A percentile compares a stretch with the other conserved stretches of the same genome.
Conservation (phyloP, 1,284 basidiomycete genomes). For the Ganoderma leucocontextum region DNA sequence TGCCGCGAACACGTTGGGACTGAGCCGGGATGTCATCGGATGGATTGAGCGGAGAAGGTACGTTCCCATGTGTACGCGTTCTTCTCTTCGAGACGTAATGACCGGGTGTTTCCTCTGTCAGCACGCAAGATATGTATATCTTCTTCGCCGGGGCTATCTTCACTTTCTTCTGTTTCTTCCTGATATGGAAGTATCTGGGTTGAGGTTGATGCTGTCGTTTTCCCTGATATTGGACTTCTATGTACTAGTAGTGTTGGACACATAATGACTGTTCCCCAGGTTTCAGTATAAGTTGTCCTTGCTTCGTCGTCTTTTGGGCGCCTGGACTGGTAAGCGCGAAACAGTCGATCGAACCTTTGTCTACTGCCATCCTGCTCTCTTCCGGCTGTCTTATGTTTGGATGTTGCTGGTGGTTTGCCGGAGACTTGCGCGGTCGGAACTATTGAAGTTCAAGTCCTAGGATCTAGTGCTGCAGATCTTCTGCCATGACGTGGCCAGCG, state of each 20-base stretch:
- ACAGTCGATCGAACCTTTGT: too few species aligned
- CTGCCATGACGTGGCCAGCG: too few species aligned
- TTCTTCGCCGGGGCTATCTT: slow-evolving; percentile 85
- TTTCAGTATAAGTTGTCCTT: not conserved
- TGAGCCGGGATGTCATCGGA: slow-evolving; percentile 91
- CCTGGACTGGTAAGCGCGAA: not conserved
- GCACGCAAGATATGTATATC: slow-evolving; percentile 93
- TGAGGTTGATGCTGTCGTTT: slow-evolving; percentile 60
- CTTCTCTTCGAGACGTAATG: not conserved
- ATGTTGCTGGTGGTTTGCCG: too few species aligned
- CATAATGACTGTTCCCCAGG: slow-evolving; percentile 18
- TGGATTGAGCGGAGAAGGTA: slow-evolving; percentile 95
- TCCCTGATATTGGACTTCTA: slow-evolving; percentile 21
- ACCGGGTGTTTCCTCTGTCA: slow-evolving; percentile 41
- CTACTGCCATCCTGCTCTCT: too few species aligned
- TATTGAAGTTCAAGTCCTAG: too few species aligned
- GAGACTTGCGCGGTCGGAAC: too few species aligned
- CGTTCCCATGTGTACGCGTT: slow-evolving; percentile 27
- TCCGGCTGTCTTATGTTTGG: too few species aligned
- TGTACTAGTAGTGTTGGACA: slow-evolving; percentile 23
- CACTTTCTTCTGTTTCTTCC: slow-evolving; percentile 90
- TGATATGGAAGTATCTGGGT: slow-evolving; percentile 91
- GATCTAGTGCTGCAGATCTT: too few species aligned
- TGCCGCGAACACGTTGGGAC: slow-evolving; percentile 91
- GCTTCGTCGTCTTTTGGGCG: too few species aligned